phyloP scores from a whole-genome alignment of 1,284 basidiomycete species.

The Thecaphora frezii region DNA sequence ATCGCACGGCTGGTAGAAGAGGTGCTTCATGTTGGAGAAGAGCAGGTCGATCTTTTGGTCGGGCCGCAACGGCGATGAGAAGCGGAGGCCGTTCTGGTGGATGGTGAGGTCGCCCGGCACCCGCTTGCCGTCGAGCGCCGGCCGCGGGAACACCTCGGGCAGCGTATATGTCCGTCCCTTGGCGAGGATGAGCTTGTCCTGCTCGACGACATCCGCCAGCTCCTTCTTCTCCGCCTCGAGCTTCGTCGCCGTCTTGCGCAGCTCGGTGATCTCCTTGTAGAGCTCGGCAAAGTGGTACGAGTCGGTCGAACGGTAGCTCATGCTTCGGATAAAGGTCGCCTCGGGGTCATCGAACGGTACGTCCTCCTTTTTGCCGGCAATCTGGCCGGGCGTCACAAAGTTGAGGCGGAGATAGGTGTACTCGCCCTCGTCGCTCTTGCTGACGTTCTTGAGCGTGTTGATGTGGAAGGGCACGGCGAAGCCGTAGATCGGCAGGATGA shows the following conservation, averaged over 20 bases:
- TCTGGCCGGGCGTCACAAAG: slow-evolving; percentile 96
- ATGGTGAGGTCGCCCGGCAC: slow-evolving; percentile 92
- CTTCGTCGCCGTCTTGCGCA: slow-evolving; percentile 96
- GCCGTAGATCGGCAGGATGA: slow-evolving; percentile 89
- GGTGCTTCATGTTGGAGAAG: slow-evolving; percentile 96
- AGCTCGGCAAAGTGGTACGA: slow-evolving; percentile 84
- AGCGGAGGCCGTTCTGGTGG: slow-evolving; percentile 94
- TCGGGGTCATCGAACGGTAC: slow-evolving; percentile 99
- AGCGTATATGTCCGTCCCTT: slow-evolving; percentile 66
- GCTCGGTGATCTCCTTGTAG: slow-evolving; percentile 86
- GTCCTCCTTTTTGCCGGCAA: slow-evolving; percentile 98
- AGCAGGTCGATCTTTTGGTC: slow-evolving; percentile 65
- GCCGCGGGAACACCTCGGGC: slow-evolving; percentile 89
- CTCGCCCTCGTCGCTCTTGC: slow-evolving; percentile 95
- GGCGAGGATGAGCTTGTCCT: slow-evolving; percentile 82
- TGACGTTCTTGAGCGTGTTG: slow-evolving; percentile 96
- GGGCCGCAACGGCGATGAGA: slow-evolving; percentile 70
- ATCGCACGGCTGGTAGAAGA: slow-evolving; percentile 99
- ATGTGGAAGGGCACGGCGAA: slow-evolving; percentile 98
- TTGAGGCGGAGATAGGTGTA: slow-evolving; percentile 94
- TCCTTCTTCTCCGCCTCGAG: slow-evolving; percentile 96
- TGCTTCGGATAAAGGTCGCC: slow-evolving; percentile 91
- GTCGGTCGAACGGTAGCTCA: slow-evolving; percentile 90
- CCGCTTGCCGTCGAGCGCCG: slow-evolving; percentile 88
- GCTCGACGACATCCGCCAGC: slow-evolving; percentile 95